Evolutionary conservation across 2,329 filamentous ascomycete genomes (phyloP).

Genomic region (Aspergillus unguis): DNA sequence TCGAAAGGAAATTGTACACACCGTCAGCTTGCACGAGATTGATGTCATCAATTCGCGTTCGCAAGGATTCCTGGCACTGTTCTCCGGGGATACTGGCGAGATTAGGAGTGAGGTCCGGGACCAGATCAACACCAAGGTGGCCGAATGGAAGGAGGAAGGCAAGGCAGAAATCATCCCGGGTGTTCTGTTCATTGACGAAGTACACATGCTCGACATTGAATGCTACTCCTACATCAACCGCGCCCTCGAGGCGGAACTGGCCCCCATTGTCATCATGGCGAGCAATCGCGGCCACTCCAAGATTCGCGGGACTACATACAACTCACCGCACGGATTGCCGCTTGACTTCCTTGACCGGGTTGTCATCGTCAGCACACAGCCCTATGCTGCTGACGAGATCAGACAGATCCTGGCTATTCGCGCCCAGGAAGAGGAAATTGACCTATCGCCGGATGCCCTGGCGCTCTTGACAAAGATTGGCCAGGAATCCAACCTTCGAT

Average conservation of each 20-base stretch:
- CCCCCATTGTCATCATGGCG: conserved; percentile 98
- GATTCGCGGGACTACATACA: conserved; percentile 91
- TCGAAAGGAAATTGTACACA: conserved; percentile 94
- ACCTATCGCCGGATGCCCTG: conserved; percentile 82
- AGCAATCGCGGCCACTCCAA: conserved; percentile 90
- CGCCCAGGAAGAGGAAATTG: conserved; percentile 93
- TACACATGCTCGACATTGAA: conserved; percentile 99
- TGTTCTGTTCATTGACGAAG: conserved; percentile 96
- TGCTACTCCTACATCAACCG: conserved; percentile 99
- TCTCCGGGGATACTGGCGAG: conserved; percentile 96
- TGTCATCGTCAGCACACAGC: conserved; percentile 90
- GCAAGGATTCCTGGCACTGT: conserved; percentile 95
- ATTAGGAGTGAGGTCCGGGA: conserved; percentile 95
- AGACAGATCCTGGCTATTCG: conserved; percentile 88
- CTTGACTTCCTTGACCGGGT: conserved; percentile 95
- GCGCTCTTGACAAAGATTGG: conserved; percentile 95
- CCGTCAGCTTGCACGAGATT: conserved; percentile 94
- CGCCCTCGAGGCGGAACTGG: conserved; percentile 88
- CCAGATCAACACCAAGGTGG: conserved; percentile 98
- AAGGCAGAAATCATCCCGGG: conserved; percentile 98
- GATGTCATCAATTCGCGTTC: conserved; percentile 99
- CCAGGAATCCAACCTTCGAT: conserved; percentile 83
- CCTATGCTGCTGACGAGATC: conserved; percentile 80
- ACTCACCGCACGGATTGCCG: conserved; percentile 86
- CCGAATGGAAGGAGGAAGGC: conserved; percentile 98